Evolutionary conservation across 2,329 filamentous ascomycete genomes (phyloP).

Genomic region (Beauveria sp.): DNA sequence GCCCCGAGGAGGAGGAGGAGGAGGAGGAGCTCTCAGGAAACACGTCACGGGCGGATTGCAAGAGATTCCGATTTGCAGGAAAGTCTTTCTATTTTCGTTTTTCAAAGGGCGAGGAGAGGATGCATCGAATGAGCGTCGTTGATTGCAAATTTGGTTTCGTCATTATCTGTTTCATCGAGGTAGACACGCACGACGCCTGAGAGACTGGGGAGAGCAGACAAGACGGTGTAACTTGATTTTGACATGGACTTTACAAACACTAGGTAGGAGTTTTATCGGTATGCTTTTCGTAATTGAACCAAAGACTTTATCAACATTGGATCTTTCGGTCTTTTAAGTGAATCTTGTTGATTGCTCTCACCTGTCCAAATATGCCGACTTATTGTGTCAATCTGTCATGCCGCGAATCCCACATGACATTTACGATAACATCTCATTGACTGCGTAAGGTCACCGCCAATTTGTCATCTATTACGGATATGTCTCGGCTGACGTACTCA

Average conservation of each 20-base stretch:
- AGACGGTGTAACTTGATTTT: constrained; percentile 4
- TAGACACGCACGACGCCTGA: background rate
- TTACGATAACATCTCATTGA: background rate
- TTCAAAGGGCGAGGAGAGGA: background rate
- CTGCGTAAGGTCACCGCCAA: background rate
- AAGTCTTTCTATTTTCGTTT: background rate
- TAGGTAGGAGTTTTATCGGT: constrained; percentile 13
- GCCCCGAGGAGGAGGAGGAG: background rate
- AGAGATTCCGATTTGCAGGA: background rate
- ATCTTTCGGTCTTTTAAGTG: background rate
- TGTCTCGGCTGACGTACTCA: background rate
- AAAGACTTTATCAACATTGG: background rate
- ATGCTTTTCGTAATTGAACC: constrained; percentile 14
- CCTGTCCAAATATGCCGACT: background rate
- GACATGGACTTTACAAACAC: constrained; percentile 12
- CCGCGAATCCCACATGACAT: background rate
- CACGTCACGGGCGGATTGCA: background rate
- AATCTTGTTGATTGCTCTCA: background rate
- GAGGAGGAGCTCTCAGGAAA: background rate
- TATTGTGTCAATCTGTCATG: background rate
- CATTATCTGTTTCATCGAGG: constrained; percentile 2
- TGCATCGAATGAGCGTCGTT: constrained; percentile 4
- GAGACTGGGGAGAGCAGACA: background rate
- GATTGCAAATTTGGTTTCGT: constrained; percentile 1
- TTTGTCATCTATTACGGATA: background rate